Evolutionary conservation across 2,329 filamentous ascomycete genomes (phyloP).

Genomic region (Anthostomella pinea): DNA sequence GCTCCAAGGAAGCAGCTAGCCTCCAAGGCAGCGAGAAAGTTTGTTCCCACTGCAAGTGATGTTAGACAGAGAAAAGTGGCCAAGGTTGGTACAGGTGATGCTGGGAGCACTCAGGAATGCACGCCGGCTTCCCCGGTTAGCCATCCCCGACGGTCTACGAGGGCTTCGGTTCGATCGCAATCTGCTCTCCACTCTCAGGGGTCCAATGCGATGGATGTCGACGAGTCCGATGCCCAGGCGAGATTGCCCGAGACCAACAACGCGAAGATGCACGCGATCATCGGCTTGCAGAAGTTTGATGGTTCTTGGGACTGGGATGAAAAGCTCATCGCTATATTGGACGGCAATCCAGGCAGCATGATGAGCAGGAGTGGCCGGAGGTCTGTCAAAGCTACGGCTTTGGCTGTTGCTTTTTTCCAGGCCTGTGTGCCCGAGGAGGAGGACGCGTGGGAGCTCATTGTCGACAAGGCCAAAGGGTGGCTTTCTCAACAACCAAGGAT

Average conservation of each 20-base stretch:
- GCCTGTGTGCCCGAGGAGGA: slow-evolving; percentile 2
- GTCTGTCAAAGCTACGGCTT: slow-evolving; percentile 5
- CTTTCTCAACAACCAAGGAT: slow-evolving; percentile 3
- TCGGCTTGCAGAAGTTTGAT: slow-evolving; percentile 12
- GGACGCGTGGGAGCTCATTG: slow-evolving; percentile 10
- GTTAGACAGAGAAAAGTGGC: no score
- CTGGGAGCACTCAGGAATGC: no score
- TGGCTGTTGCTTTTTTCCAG: slow-evolving; percentile 7
- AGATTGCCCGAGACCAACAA: no score
- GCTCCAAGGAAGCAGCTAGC: not conserved
- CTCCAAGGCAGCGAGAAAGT: not conserved
- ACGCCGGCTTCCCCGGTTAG: no score
- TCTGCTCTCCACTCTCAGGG: no score
- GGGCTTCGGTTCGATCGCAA: no score
- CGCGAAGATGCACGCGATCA: slow-evolving; percentile 9
- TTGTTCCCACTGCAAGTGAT: no score
- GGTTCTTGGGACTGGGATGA: slow-evolving; percentile 11
- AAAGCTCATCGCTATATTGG: not conserved
- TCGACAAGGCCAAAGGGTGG: slow-evolving; percentile 10
- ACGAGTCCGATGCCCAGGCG: no score
- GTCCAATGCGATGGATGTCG: no score
- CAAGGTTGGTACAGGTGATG: no score
- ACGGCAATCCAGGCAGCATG: not conserved
- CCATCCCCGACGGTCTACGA: no score
- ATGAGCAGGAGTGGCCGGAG: no score